Conservation (phyloP, 1,284 basidiomycete genomes). For the Butyriboletus appendiculatus region DNA sequence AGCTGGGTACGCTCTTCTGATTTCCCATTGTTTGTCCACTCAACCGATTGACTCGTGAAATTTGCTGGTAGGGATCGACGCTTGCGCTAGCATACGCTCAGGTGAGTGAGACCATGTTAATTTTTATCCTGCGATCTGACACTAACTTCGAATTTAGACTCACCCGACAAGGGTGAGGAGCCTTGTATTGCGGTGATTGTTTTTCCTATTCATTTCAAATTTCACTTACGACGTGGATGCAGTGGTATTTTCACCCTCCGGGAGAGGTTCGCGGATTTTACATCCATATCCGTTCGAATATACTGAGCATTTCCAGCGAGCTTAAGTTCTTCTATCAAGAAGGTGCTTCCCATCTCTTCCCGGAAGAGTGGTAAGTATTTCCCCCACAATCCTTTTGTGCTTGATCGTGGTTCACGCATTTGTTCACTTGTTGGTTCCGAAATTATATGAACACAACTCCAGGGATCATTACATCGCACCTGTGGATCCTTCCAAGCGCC, state of each 20-base stretch:
- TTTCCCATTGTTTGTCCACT: neutral
- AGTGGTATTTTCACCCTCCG: slow-evolving; percentile 90
- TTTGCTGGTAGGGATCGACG: slow-evolving; percentile 73
- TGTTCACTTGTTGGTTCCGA: neutral
- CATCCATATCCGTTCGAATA: neutral
- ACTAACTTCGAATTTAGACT: slow-evolving; percentile 41
- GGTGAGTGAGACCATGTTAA: slow-evolving; percentile 37
- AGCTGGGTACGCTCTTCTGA: slow-evolving; percentile 64
- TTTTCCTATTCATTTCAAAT: neutral
- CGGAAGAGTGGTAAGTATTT: slow-evolving; percentile 74
- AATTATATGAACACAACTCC: neutral
- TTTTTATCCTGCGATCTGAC: neutral
- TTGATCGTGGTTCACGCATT: neutral
- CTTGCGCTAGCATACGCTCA: slow-evolving; percentile 89
- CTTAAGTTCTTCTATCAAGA: slow-evolving; percentile 93
- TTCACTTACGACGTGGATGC: slow-evolving; percentile 1
- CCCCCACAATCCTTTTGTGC: neutral
- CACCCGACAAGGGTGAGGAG: slow-evolving; percentile 83
- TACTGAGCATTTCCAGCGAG: slow-evolving; percentile 52
- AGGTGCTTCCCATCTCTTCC: slow-evolving; percentile 80
- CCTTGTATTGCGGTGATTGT: slow-evolving; percentile 72
- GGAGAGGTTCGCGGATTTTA: slow-evolving; percentile 50
- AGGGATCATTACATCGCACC: slow-evolving; percentile 83
- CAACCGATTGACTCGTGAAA: neutral
- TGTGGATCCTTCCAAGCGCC: slow-evolving; percentile 79